A percentile compares a stretch with the other conserved stretches of the same genome.
Conservation (phyloP, 2,329 filamentous ascomycete species). For the Fusarium continuum region DNA sequence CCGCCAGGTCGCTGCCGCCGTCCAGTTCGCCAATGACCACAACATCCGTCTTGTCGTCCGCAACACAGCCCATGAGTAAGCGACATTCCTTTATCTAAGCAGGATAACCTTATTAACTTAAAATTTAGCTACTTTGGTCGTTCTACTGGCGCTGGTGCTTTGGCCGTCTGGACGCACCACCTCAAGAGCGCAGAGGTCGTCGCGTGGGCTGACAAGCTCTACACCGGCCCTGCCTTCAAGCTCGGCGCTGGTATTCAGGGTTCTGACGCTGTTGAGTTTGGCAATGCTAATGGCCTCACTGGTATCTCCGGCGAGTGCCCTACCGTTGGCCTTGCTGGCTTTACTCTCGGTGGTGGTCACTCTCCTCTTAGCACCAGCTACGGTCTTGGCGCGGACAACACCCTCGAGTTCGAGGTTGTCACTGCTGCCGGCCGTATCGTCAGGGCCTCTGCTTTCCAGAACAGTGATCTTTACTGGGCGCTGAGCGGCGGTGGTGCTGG, state of each 20-base stretch:
- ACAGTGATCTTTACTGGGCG: conserved; percentile 71
- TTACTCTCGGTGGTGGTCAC: conserved; percentile 66
- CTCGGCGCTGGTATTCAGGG: conserved; percentile 65
- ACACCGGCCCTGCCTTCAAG: conserved; percentile 61
- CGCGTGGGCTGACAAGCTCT: conserved; percentile 53
- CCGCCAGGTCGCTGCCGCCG: conserved; percentile 46
- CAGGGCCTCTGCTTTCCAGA: conserved; percentile 55
- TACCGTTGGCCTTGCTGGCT: conserved; percentile 68
- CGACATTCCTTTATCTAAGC: not conserved
- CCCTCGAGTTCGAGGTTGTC: conserved; percentile 65
- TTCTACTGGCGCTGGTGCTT: conserved; percentile 61
- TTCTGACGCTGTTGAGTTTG: conserved; percentile 57
- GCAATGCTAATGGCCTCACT: conserved; percentile 56
- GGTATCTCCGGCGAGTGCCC: conserved; percentile 64
- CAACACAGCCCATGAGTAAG: conserved; percentile 64
- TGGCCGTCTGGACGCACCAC: conserved; percentile 54
- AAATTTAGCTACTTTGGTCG: conserved; percentile 53
- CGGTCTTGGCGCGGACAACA: conserved; percentile 69
- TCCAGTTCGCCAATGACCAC: conserved; percentile 45
- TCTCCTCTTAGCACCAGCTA: conserved; percentile 61
- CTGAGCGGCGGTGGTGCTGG: conserved; percentile 67
- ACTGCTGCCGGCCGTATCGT: conserved; percentile 59
- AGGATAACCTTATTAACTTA: not conserved
- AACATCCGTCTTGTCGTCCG: conserved; percentile 62
- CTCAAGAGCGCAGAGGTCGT: conserved; percentile 52